Percentiles rank a stretch among this genome's conserved stretches.
Conservation (phyloP, 2,329 filamentous ascomycete genomes). For the Fusarium incarnatum region DNA sequence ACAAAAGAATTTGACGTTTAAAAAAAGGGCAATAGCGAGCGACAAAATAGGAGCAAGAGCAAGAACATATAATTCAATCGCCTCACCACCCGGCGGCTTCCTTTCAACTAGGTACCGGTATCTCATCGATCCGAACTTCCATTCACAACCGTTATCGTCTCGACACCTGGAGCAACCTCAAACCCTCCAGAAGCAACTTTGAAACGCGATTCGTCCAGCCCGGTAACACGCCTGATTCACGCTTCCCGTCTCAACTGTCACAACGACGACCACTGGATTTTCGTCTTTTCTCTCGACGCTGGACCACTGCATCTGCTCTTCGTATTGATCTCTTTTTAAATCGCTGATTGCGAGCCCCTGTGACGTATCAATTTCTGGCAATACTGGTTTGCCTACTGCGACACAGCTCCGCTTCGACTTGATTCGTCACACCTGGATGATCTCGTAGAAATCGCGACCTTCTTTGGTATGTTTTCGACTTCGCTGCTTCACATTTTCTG, state of each 20-base stretch:
- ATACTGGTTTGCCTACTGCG: neutral
- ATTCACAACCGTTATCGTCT: conserved; percentile 33
- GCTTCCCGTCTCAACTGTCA: conserved; percentile 16
- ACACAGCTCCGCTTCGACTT: neutral
- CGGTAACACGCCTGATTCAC: conserved; percentile 32
- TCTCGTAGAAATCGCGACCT: conserved; percentile 21
- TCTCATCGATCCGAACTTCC: conserved; percentile 28
- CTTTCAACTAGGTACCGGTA: conserved; percentile 13
- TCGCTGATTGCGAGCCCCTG: conserved; percentile 40
- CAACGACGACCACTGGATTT: conserved; percentile 25
- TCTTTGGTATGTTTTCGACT: conserved; percentile 26
- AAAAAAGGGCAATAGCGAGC: conserved; percentile 15
- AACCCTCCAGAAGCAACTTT: conserved; percentile 43
- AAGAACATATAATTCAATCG: conserved; percentile 34
- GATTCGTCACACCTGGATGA: conserved; percentile 9
- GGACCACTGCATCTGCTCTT: conserved; percentile 23
- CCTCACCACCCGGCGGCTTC: conserved; percentile 21
- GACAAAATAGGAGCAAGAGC: conserved; percentile 27
- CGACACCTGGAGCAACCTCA: conserved; percentile 31
- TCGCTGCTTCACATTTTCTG: conserved; percentile 6
- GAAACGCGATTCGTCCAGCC: conserved; percentile 45
- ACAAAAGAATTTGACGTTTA: conserved; percentile 14
- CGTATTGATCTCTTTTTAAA: conserved; percentile 33
- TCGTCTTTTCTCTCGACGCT: conserved; percentile 26
- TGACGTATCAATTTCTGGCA: conserved; percentile 20